Conservation (phyloP, 768 basidiomycete genomes). For the Rhodotorula graminis region DNA sequence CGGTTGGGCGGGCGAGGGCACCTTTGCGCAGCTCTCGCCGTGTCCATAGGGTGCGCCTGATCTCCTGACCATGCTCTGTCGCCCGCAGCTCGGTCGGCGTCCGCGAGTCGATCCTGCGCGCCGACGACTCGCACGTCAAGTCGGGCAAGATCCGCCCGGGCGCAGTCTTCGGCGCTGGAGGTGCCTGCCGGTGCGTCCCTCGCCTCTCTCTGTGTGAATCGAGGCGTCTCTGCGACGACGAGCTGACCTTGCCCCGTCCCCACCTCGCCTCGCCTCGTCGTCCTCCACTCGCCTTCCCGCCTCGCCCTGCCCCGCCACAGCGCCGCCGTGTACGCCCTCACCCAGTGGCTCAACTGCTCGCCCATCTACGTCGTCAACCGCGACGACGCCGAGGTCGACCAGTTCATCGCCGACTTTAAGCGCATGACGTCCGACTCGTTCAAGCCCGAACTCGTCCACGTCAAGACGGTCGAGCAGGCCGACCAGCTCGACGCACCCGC, state of each 20-base stretch:
- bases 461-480: slow-evolving; percentile 41
- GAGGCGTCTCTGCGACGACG: background rate
- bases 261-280: too few species aligned
- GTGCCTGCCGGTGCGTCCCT: slow-evolving; percentile 35
- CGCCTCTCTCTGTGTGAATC: too few species aligned
- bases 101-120: slow-evolving; percentile 24
- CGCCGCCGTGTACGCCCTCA: slow-evolving; percentile 39
- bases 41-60: too few species aligned
- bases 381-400: slow-evolving; percentile 39
- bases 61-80: background rate
- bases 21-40: background rate
- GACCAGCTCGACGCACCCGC: slow-evolving; percentile 32
- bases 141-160: slow-evolving; percentile 32
- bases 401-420: slow-evolving; percentile 36
- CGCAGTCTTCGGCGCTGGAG: slow-evolving; percentile 40
- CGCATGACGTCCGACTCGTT: slow-evolving; percentile 28
- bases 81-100: slow-evolving; percentile 32
- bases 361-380: slow-evolving; percentile 44
- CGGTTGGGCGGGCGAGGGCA: background rate
- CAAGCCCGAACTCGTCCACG: slow-evolving; percentile 39
- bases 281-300: background rate
- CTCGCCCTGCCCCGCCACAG: background rate
- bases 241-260: too few species aligned
- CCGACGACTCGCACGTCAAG: slow-evolving; percentile 33
- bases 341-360: slow-evolving; percentile 32